A percentile compares a stretch with the other conserved stretches of the same genome.
Conservation (phyloP, 2,329 filamentous ascomycete species). For the Trichoderma semiorbis region DNA sequence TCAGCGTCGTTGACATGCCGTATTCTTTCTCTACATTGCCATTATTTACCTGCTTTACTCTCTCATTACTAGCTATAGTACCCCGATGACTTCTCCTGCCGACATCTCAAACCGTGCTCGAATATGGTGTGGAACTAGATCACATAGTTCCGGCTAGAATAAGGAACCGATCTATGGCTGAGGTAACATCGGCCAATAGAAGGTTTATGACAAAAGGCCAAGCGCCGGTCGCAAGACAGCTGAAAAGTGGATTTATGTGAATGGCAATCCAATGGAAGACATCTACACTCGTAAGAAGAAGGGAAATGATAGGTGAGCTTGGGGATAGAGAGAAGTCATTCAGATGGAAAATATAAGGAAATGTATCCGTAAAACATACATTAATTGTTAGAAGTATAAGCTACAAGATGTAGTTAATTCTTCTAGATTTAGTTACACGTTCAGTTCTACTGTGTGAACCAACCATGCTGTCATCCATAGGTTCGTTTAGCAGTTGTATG, state of each 20-base stretch:
- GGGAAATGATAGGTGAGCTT: slow-evolving; percentile 38
- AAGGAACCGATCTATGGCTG: slow-evolving; percentile 47
- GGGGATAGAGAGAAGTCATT: slow-evolving; percentile 30
- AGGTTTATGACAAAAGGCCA: slow-evolving; percentile 41
- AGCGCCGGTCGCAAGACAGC: slow-evolving; percentile 42
- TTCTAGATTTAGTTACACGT: not conserved
- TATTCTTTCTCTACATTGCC: not conserved
- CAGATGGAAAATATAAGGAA: not conserved
- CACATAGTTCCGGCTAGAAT: slow-evolving; percentile 48
- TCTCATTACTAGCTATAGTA: slow-evolving; percentile 23
- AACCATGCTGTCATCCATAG: not conserved
- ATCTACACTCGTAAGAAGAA: slow-evolving; percentile 39
- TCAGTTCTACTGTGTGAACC: not conserved
- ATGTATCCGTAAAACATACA: not conserved
- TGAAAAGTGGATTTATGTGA: slow-evolving; percentile 38
- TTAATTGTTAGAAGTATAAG: not conserved
- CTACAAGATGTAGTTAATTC: not conserved
- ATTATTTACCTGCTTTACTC: not conserved
- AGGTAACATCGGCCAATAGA: slow-evolving; percentile 43
- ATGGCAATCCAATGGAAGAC: slow-evolving; percentile 41
- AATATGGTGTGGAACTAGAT: slow-evolving; percentile 39
- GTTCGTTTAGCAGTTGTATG: not conserved
- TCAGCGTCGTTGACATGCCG: not conserved
- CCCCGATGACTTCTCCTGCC: slow-evolving; percentile 37
- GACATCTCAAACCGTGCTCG: slow-evolving; percentile 32